These are phyloP conservation scores for Calonectria pauciramosa DNA, from an alignment of 2,329 filamentous ascomycete species.

Conservation along the genomic window DNA sequence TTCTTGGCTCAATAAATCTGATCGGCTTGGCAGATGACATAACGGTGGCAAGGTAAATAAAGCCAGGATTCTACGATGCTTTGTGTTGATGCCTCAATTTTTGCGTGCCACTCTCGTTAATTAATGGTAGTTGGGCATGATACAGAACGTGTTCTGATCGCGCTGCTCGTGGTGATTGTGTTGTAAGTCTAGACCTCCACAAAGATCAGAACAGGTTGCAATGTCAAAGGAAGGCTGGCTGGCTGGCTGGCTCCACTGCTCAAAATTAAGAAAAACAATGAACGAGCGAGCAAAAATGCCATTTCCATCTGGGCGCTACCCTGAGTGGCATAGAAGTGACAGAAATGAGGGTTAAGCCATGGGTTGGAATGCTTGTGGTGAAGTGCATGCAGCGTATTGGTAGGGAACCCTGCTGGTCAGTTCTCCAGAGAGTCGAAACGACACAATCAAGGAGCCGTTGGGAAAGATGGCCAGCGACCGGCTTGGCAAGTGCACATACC, in stretches of 20 bases:
- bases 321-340: background rate
- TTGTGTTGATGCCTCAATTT: background rate
- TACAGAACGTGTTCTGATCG: too few relatives aligned
- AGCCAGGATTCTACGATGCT: background rate
- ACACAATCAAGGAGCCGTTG: background rate
- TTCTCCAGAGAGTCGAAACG: background rate
- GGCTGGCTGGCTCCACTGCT: background rate
- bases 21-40: background rate
- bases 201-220: background rate
- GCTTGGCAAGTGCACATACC: background rate
- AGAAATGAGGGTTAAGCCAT: background rate
- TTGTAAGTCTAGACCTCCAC: background rate
- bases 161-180: background rate
- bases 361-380: background rate
- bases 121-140: background rate
- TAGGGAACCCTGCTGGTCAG: background rate
- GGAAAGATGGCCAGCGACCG: background rate
- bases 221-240: background rate
- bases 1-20: background rate
- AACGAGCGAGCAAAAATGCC: background rate
- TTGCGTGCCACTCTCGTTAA: background rate
- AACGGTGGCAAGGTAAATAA: background rate
- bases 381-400: background rate
- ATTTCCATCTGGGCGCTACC: background rate
- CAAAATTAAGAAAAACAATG: background rate